Base-by-base conservation (phyloP, 2,329 filamentous ascomycete genomes). In the Hyphodiscus sp. region DNA sequence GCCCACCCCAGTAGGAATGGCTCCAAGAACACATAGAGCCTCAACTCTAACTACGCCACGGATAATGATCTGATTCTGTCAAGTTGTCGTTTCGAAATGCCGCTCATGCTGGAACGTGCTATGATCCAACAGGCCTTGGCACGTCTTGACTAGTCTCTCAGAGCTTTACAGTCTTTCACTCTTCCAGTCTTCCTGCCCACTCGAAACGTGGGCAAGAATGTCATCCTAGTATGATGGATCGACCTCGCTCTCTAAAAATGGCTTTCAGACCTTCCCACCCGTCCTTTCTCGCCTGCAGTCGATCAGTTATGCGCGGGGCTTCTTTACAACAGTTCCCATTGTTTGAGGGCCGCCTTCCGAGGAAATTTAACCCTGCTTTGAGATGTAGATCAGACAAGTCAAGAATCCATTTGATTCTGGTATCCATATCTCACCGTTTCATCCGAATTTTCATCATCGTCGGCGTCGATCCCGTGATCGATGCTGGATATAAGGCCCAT, bases 311-410 rank as follows among this genome's bases (percentile, higher is more conserved):
- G n/a, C 13, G 50, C 45, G 26, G n/a, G 46, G 52, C 41, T 53
- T 49, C 45, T 55, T 49, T 16, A n/a, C n/a, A n/a, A n/a, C n/a
- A n/a, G n/a, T 20, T 51, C 49, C 5, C 45, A 48, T 19, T 45
- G 47, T 56, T 59, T 60, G 58, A 56, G 49, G 57, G 51, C 30
- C n/a, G 23, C 43, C 43, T 8, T 45, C 33, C 5, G 33, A 38
- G 13, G 16, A 38, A 38, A 38, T 10, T 6, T 5, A 38, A 38
- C 16, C 4, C 33, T 38, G 33, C 33, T 38, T 38, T 38, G 33
- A 38, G 55, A 58, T 59, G 61, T 44, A 56, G 61, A 65, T 64
- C 62, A 66, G 63, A 64, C 62, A 57, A 55, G 59, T 51, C 30
- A 54, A 51, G 61, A 45, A 53, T 58, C 51, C 58, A 55, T 56